These are phyloP conservation scores for Neonectria coccinea DNA, from an alignment of 2,329 filamentous ascomycete species.

Conservation along the genomic window DNA sequence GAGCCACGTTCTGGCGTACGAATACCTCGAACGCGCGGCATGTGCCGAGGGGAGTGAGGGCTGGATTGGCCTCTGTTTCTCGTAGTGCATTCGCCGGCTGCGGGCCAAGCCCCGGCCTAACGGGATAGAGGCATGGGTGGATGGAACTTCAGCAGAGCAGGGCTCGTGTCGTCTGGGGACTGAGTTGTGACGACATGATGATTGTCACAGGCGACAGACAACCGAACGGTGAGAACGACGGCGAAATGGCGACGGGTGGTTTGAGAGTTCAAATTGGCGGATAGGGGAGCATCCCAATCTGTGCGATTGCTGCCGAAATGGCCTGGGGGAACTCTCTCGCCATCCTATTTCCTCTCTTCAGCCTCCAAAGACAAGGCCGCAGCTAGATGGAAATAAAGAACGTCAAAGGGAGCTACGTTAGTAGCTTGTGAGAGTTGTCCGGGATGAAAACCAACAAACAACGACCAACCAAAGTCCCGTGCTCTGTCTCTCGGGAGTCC, in stretches of 20 bases:
- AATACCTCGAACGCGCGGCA: constrained; percentile 26
- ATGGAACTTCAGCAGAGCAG: constrained; percentile 15
- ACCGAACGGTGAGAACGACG: neutral
- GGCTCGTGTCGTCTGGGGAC: constrained; percentile 11
- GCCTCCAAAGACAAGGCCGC: neutral
- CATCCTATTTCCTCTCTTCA: neutral
- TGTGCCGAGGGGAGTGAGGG: constrained; percentile 2
- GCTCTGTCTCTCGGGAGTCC: constrained; percentile 17
- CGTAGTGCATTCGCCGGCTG: constrained; percentile 12
- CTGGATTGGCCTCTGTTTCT: neutral
- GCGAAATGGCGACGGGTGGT: neutral
- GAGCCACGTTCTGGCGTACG: constrained; percentile 6
- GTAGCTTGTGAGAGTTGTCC: constrained; percentile 7
- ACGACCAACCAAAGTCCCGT: neutral
- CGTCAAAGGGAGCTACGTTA: constrained; percentile 3
- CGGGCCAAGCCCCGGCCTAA: constrained; percentile 3
- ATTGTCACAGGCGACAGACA: neutral
- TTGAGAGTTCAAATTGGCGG: neutral
- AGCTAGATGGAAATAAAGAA: neutral
- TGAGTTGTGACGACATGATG: constrained; percentile 13
- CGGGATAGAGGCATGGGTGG: constrained; percentile 3
- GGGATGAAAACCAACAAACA: neutral
- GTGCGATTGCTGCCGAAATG: neutral
- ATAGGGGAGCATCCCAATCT: constrained; percentile 1
- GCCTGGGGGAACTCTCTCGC: neutral